A percentile compares a stretch with the other conserved stretches of the same genome.
Evolutionary conservation across 352 stramenopile genomes (phyloP).

Genomic region (Pythium aquatile): DNA sequence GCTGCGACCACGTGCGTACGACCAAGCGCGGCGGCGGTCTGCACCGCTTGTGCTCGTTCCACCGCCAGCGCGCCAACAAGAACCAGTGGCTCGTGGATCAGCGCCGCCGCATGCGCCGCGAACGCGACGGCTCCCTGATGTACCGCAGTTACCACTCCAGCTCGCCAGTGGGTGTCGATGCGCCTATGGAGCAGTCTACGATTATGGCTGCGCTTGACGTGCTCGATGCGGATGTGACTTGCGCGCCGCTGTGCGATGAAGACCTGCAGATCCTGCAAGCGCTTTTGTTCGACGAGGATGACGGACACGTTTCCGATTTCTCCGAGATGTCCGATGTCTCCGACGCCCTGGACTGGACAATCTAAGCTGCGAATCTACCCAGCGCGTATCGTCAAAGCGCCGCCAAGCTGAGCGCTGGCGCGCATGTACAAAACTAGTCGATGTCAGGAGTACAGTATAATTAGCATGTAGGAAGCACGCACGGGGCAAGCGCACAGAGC

Average conservation of each 20-base stretch:
- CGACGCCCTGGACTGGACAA: background rate
- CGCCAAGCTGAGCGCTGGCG: slow-evolving; percentile 6
- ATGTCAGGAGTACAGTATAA: too few species aligned
- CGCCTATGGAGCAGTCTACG: background rate
- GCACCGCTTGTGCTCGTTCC: slow-evolving; percentile 12
- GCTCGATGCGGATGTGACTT: background rate
- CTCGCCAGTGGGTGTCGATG: background rate
- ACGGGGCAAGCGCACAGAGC: too few species aligned
- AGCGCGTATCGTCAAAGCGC: background rate
- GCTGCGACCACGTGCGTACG: slow-evolving; percentile 40
- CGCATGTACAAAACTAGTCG: too few species aligned
- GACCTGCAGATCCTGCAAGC: slow-evolving; percentile 14
- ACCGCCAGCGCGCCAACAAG: slow-evolving; percentile 17
- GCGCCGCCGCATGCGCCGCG: slow-evolving; percentile 15
- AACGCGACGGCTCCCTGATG: slow-evolving; percentile 5
- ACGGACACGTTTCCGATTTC: background rate
- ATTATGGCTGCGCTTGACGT: slow-evolving; percentile 4
- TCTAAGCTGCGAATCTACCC: background rate
- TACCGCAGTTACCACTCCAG: background rate
- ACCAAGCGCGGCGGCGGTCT: slow-evolving; percentile 41
- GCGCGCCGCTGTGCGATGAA: background rate
- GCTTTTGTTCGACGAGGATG: slow-evolving; percentile 15
- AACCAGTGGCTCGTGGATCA: slow-evolving; percentile 20
- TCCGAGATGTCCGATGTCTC: background rate
- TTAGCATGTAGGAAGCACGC: too few species aligned